Percentiles rank a stretch among this genome's conserved stretches.
These are phyloP conservation scores for Candida endomychidarum DNA, from an alignment of 805 yeast genomes.

Conservation along the genomic window DNA sequence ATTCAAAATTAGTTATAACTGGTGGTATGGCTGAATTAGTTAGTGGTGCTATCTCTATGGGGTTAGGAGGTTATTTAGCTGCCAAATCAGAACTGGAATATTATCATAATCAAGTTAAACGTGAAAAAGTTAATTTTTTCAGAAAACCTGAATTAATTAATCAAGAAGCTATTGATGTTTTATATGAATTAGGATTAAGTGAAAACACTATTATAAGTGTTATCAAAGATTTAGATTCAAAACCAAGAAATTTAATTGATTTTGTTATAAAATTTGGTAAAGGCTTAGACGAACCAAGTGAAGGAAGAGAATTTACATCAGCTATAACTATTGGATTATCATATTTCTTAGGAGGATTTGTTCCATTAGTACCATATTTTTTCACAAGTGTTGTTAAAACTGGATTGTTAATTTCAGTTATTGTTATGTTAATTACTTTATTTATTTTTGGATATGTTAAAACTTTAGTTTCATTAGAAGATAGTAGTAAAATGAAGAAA, in stretches of 20 bases:
- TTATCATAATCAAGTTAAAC: conserved; percentile 67
- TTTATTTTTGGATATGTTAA: conserved; percentile 85
- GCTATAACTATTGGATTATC: conserved; percentile 89
- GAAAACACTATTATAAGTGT: conserved; percentile 74
- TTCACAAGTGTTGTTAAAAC: conserved; percentile 72
- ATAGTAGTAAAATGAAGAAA: conserved; percentile 58
- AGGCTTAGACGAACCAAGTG: conserved; percentile 95
- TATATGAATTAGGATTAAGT: conserved; percentile 70
- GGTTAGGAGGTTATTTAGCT: conserved; percentile 93
- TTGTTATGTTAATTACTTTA: conserved; percentile 82
- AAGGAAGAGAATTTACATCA: conserved; percentile 81
- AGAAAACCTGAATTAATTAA: conserved; percentile 63
- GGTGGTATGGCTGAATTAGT: conserved; percentile 98
- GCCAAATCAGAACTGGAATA: conserved; percentile 86
- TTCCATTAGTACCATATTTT: conserved; percentile 89
- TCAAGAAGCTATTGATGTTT: conserved; percentile 77
- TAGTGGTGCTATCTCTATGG: conserved; percentile 97
- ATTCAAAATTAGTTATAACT: conserved; percentile 85
- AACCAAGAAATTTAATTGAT: conserved; percentile 78
- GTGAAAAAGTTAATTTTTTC: conserved; percentile 68
- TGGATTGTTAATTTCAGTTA: conserved; percentile 72
- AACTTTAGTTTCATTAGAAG: conserved; percentile 78
- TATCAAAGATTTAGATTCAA: conserved; percentile 72
- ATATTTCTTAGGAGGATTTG: conserved; percentile 88
- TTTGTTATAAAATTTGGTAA: conserved; percentile 85